Conservation (phyloP, 345 rosid genomes). For the Microthlaspi erraticum region DNA sequence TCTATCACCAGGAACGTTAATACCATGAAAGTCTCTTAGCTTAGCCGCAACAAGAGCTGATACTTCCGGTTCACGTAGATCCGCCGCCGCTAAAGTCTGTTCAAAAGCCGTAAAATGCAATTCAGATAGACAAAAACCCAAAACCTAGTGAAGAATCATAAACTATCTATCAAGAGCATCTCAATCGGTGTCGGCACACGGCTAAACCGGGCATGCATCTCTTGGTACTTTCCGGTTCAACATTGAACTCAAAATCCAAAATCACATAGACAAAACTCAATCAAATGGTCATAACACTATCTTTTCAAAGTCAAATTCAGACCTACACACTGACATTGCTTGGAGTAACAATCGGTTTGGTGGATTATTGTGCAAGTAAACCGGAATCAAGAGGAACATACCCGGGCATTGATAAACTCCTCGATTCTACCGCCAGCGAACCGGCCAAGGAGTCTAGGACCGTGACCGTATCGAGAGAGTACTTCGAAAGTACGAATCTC, state of each 20-base stretch:
- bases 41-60: conserved; percentile 71
- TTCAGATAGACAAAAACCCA: not conserved
- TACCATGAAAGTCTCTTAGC: conserved; percentile 79
- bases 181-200: not conserved
- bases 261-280: not conserved
- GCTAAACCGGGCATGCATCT: conserved; percentile 12
- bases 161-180: conserved; percentile 1
- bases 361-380: not conserved
- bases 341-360: not conserved
- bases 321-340: not conserved
- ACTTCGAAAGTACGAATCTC: conserved; percentile 83
- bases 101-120: not conserved
- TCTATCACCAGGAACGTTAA: conserved; percentile 65
- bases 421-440: conserved; percentile 77
- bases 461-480: conserved; percentile 78
- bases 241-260: not conserved
- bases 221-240: conserved; percentile 17
- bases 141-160: not conserved
- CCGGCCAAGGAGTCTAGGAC: conserved; percentile 84
- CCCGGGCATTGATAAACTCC: conserved; percentile 88
- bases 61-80: conserved; percentile 65
- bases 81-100: conserved; percentile 79
- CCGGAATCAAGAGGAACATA: conserved; percentile 37
- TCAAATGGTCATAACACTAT: not conserved
- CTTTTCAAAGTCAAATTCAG: not conserved